These are phyloP conservation scores for Asterophora lycoperdoides DNA, from an alignment of 768 basidiomycete species.

Conservation along the genomic window DNA sequence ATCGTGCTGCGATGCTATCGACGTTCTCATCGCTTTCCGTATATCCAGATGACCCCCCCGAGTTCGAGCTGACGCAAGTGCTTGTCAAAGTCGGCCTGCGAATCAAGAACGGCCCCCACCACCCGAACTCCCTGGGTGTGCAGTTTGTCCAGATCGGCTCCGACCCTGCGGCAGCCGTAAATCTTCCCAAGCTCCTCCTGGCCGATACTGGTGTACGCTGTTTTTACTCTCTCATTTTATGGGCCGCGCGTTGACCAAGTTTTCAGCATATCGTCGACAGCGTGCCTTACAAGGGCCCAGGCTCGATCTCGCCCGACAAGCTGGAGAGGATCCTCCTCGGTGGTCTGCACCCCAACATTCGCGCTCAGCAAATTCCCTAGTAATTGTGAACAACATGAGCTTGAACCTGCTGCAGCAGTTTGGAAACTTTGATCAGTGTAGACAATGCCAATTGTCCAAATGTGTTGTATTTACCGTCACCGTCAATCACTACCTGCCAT, in stretches of 20 bases:
- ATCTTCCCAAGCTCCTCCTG: constrained; percentile 2
- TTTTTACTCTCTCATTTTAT: not conserved
- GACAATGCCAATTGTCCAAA: no score
- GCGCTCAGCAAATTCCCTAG: not conserved
- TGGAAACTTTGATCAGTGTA: no score
- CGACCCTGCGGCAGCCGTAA: not conserved
- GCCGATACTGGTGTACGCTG: constrained; percentile 4
- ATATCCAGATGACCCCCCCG: constrained; percentile 2
- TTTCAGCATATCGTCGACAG: constrained; percentile 3
- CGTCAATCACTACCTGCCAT: no score
- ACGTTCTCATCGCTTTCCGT: not conserved
- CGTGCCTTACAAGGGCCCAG: constrained; percentile 3
- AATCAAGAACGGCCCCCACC: not conserved
- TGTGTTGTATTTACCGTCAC: no score
- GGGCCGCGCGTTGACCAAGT: not conserved
- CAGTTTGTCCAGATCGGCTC: constrained; percentile 10
- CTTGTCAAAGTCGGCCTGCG: not conserved
- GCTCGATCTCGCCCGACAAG: constrained; percentile 5
- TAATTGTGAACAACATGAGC: no score
- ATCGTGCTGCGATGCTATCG: no score
- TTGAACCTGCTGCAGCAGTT: no score
- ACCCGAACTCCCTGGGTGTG: constrained; percentile 9
- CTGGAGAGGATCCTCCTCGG: constrained; percentile 7
- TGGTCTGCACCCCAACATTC: constrained; percentile 8
- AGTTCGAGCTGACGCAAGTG: constrained; percentile 2